A percentile compares a stretch with the other conserved stretches of the same genome.
Conservation (phyloP, 2,329 filamentous ascomycete species). For the Talaromyces amestolkiae region DNA sequence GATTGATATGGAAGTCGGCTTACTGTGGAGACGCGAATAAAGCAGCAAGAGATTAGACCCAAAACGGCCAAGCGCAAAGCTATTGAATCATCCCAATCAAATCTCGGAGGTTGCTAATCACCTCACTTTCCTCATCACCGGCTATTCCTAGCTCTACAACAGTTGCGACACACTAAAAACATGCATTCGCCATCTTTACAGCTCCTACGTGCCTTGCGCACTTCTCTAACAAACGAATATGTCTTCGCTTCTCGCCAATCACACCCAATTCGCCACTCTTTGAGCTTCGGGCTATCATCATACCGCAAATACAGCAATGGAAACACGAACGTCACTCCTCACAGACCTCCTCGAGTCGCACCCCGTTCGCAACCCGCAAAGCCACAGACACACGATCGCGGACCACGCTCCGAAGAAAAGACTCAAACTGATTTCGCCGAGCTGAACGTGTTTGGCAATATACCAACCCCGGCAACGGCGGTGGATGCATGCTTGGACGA, state of each 20-base stretch:
- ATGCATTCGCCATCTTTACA: constrained; percentile 44
- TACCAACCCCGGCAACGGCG: constrained; percentile 73
- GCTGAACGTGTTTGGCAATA: constrained; percentile 75
- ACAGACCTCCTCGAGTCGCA: constrained; percentile 31
- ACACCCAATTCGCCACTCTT: constrained; percentile 3
- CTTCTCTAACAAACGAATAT: constrained; percentile 26
- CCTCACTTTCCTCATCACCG: not conserved
- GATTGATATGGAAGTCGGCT: not conserved
- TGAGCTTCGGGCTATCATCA: constrained; percentile 20
- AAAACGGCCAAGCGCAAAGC: not conserved
- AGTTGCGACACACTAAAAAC: not conserved
- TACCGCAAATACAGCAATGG: constrained; percentile 27
- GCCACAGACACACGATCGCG: constrained; percentile 54
- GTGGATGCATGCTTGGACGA: constrained; percentile 78
- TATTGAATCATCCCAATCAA: constrained; percentile 4
- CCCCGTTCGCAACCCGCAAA: constrained; percentile 36
- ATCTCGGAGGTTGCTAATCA: constrained; percentile 1
- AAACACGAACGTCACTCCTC: constrained; percentile 23
- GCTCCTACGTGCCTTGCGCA: constrained; percentile 43
- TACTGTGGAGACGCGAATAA: not conserved
- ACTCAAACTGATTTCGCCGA: constrained; percentile 70
- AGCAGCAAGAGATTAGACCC: not conserved
- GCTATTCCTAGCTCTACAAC: too few relatives aligned
- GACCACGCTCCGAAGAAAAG: constrained; percentile 59
- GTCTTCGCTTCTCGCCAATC: constrained; percentile 1